Percentiles rank a stretch among this genome's conserved stretches.
phyloP scores from a whole-genome alignment of 371 early-diverging fungal genomes.

The Mortierella sp. region DNA sequence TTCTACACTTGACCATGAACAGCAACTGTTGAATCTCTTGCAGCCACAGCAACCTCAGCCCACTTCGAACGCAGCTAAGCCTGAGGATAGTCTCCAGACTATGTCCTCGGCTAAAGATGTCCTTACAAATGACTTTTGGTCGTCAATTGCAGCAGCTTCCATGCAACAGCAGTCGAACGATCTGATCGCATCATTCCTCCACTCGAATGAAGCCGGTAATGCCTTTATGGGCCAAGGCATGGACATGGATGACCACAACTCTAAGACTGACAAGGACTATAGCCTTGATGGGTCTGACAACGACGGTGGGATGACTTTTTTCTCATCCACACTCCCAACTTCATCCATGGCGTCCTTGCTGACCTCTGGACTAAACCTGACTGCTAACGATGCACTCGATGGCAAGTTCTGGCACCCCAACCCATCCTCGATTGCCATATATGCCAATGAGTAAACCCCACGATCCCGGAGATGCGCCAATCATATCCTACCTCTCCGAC shows the following conservation, averaged over 20 bases:
- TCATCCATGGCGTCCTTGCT: slow-evolving; percentile 13
- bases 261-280: neutral
- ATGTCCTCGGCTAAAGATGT: slow-evolving; percentile 8
- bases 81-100: neutral
- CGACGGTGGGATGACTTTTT: slow-evolving; percentile 7
- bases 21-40: slow-evolving; percentile 30
- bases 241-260: slow-evolving; percentile 22
- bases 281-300: slow-evolving; percentile 1
- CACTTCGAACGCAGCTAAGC: neutral
- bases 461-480: slow-evolving; percentile 13
- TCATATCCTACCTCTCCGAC: slow-evolving; percentile 16
- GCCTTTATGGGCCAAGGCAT: slow-evolving; percentile 33
- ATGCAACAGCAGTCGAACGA: slow-evolving; percentile 28
- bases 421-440: slow-evolving; percentile 28
- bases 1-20: slow-evolving; percentile 41
- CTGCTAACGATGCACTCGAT: slow-evolving; percentile 15
- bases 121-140: slow-evolving; percentile 11
- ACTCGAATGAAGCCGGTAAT: slow-evolving; percentile 26
- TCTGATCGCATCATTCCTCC: slow-evolving; percentile 32
- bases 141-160: slow-evolving; percentile 1
- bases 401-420: slow-evolving; percentile 35
- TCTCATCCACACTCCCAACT: slow-evolving; percentile 12
- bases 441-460: slow-evolving; percentile 34
- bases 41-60: slow-evolving; percentile 21
- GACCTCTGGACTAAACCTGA: slow-evolving; percentile 18